Conservation (phyloP, 1,139 yeast species). For the Debaryomycetaceae sp. region DNA sequence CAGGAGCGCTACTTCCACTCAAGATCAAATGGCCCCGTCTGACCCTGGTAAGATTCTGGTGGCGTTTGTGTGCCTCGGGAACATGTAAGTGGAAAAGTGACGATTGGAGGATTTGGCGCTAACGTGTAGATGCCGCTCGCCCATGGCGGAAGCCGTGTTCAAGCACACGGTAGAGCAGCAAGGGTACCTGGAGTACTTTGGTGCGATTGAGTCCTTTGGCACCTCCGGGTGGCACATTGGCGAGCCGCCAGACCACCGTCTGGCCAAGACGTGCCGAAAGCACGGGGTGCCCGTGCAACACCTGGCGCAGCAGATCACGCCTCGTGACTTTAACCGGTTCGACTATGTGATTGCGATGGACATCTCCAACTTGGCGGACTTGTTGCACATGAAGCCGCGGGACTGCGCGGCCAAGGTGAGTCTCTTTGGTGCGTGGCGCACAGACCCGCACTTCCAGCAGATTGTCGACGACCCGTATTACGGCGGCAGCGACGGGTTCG, state of each 20-base stretch:
- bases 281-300: constrained; percentile 77
- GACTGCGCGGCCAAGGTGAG: constrained; percentile 45
- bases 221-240: constrained; percentile 85
- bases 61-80: constrained; percentile 90
- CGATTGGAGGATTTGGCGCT: not conserved
- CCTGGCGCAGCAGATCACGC: constrained; percentile 63
- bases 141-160: constrained; percentile 97
- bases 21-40: constrained; percentile 13
- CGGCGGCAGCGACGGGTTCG: constrained; percentile 82
- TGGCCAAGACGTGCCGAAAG: constrained; percentile 61
- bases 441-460: constrained; percentile 42
- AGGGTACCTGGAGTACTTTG: constrained; percentile 39
- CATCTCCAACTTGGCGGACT: constrained; percentile 55
- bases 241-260: constrained; percentile 73
- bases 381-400: constrained; percentile 57
- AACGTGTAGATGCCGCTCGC: constrained; percentile 72
- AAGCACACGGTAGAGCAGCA: constrained; percentile 53
- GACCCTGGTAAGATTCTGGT: constrained; percentile 46
- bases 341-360: constrained; percentile 91
- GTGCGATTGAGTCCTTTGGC: constrained; percentile 78
- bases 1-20: not conserved
- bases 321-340: constrained; percentile 59
- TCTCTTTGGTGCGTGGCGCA: constrained; percentile 76
- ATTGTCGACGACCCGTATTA: constrained; percentile 90
- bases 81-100: constrained; percentile 50